A percentile compares a stretch with the other conserved stretches of the same genome.
These are phyloP conservation scores for Sarocladium kiliense DNA, from an alignment of 2,329 filamentous ascomycete genomes.

Conservation along the genomic window DNA sequence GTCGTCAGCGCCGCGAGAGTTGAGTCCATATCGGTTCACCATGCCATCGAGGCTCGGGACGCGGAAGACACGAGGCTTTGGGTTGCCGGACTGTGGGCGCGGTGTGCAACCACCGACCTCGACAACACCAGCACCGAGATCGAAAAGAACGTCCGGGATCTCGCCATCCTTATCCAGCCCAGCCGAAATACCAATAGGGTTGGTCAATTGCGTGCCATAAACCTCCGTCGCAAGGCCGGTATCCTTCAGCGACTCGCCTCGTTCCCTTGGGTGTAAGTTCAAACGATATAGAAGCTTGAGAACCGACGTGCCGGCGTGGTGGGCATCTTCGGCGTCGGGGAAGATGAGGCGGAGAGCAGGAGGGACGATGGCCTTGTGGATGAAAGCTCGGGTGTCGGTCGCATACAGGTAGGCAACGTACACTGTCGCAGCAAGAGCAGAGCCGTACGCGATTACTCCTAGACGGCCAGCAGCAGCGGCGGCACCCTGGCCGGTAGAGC, in stretches of 20 bases:
- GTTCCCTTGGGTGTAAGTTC: slow-evolving; percentile 76
- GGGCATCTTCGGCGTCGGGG: slow-evolving; percentile 85
- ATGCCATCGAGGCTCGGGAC: slow-evolving; percentile 78
- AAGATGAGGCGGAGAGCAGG: slow-evolving; percentile 60
- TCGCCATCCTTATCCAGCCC: slow-evolving; percentile 94
- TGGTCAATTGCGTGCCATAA: slow-evolving; percentile 71
- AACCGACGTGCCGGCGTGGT: slow-evolving; percentile 68
- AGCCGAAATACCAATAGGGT: slow-evolving; percentile 91
- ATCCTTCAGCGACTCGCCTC: slow-evolving; percentile 39
- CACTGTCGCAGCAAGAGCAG: slow-evolving; percentile 34
- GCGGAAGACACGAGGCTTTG: slow-evolving; percentile 81
- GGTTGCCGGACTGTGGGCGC: slow-evolving; percentile 81
- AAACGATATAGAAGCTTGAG: slow-evolving; percentile 70
- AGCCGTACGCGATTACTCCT: slow-evolving; percentile 34
- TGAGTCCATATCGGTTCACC: slow-evolving; percentile 94
- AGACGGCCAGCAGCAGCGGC: slow-evolving; percentile 23
- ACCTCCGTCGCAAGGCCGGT: slow-evolving; percentile 42
- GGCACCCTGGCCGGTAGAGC: slow-evolving; percentile 23
- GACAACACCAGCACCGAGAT: slow-evolving; percentile 77
- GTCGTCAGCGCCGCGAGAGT: slow-evolving; percentile 82
- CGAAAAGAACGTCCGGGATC: slow-evolving; percentile 79
- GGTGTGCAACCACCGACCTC: slow-evolving; percentile 92
- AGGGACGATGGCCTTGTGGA: slow-evolving; percentile 64
- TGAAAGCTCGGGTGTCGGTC: slow-evolving; percentile 69
- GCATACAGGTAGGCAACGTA: slow-evolving; percentile 58